Evolutionary conservation across 352 stramenopile genomes (phyloP).

Genomic region (Phytophthora europaea): DNA sequence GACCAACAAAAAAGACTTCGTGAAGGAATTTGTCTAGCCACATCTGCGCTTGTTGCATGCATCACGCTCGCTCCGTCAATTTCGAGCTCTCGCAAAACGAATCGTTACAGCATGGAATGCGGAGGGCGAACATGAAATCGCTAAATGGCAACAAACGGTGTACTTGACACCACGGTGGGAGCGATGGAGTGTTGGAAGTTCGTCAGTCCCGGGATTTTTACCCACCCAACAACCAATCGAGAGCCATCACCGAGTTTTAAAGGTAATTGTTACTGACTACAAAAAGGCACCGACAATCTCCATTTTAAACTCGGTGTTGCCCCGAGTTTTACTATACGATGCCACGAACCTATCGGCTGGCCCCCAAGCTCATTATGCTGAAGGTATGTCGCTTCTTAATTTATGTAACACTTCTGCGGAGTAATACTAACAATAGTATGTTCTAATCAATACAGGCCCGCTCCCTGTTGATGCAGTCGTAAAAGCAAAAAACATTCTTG

Average conservation of each 20-base stretch:
- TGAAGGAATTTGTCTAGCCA: slow-evolving; percentile 2
- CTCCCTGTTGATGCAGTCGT: slow-evolving; percentile 5
- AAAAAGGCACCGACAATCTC: slow-evolving; percentile 16
- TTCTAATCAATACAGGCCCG: slow-evolving; percentile 3
- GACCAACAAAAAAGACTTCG: background rate
- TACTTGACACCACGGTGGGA: slow-evolving; percentile 15
- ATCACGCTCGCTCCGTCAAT: slow-evolving; percentile 13
- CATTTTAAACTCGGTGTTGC: slow-evolving; percentile 20
- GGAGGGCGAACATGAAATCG: background rate
- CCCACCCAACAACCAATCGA: slow-evolving; percentile 17
- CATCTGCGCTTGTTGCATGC: slow-evolving; percentile 4
- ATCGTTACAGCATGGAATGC: slow-evolving; percentile 1
- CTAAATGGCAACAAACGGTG: slow-evolving; percentile 3
- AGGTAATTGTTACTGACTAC: slow-evolving; percentile 22
- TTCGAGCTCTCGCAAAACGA: slow-evolving; percentile 8
- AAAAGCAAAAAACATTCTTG: slow-evolving; percentile 8
- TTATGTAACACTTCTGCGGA: background rate
- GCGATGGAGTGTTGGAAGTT: slow-evolving; percentile 16
- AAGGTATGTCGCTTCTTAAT: slow-evolving; percentile 5
- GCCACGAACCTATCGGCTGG: background rate
- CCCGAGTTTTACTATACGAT: slow-evolving; percentile 10
- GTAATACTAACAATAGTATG: too few species aligned
- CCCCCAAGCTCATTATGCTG: slow-evolving; percentile 2
- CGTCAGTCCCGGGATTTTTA: slow-evolving; percentile 12
- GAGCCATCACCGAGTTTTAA: slow-evolving; percentile 24